Evolutionary conservation across 345 rosid species (phyloP).

Genomic region (Pugionium cornutum): DNA sequence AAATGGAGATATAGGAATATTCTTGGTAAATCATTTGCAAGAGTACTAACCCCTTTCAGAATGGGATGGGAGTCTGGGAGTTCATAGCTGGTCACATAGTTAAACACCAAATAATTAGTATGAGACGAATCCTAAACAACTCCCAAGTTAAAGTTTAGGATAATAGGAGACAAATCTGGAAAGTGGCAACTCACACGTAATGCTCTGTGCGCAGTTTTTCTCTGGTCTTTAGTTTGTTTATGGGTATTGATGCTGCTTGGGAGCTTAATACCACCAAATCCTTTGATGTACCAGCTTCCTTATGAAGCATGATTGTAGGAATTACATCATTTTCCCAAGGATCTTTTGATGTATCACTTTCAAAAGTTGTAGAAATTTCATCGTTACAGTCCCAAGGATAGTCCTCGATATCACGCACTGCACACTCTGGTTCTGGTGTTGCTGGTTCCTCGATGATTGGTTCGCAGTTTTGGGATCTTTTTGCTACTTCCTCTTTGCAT

Average conservation of each 20-base stretch:
- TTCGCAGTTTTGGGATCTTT: slow-evolving; percentile 37
- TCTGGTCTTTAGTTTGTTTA: slow-evolving; percentile 61
- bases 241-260: slow-evolving; percentile 62
- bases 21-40: slow-evolving; percentile 18
- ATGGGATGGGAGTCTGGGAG: slow-evolving; percentile 84
- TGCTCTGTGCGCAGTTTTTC: slow-evolving; percentile 83
- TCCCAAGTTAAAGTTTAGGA: neutral
- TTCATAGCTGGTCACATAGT: slow-evolving; percentile 64
- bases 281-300: slow-evolving; percentile 58
- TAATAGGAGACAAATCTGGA: neutral
- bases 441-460: slow-evolving; percentile 90
- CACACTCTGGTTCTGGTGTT: slow-evolving; percentile 54
- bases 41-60: slow-evolving; percentile 61
- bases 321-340: slow-evolving; percentile 60
- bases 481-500: slow-evolving; percentile 2
- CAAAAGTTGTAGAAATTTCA: slow-evolving; percentile 53
- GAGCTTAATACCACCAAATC: slow-evolving; percentile 71
- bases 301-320: slow-evolving; percentile 56
- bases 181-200: slow-evolving; percentile 66
- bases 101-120: neutral
- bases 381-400: slow-evolving; percentile 48
- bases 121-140: neutral
- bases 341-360: slow-evolving; percentile 7
- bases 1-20: neutral
- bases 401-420: slow-evolving; percentile 69